These are phyloP conservation scores for Claviceps sp. DNA, from an alignment of 2,329 filamentous ascomycete species.

Conservation along the genomic window DNA sequence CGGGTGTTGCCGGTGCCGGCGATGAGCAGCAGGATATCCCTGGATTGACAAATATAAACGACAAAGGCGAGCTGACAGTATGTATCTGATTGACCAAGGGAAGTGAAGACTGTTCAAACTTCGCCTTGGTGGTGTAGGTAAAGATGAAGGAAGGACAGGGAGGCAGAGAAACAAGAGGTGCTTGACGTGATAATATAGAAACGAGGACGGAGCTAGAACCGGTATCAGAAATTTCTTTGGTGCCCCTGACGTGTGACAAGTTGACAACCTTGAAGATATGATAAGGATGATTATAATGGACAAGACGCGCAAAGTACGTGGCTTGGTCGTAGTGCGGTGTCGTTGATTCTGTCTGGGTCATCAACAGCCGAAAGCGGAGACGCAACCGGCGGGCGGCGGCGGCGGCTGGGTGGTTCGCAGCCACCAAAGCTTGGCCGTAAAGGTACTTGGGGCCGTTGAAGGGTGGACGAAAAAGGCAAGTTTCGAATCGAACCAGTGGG, in stretches of 20 bases:
- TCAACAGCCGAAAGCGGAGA: slow-evolving; percentile 9
- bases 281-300: background rate
- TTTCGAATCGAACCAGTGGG: background rate
- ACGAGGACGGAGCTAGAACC: background rate
- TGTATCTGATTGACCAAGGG: too few relatives aligned
- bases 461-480: background rate
- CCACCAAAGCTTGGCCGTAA: background rate
- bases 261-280: too few relatives aligned
- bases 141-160: background rate
- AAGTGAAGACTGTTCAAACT: background rate
- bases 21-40: background rate
- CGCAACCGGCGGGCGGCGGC: slow-evolving; percentile 6
- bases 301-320: background rate
- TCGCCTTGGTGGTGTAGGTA: background rate
- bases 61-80: background rate
- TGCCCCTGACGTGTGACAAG: slow-evolving; percentile 2
- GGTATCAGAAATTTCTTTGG: too few relatives aligned
- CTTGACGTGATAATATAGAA: background rate
- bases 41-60: background rate
- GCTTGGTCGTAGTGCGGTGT: slow-evolving; percentile 3
- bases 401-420: background rate
- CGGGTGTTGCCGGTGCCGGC: background rate
- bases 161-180: background rate
- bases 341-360: slow-evolving; percentile 6
- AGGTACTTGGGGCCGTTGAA: background rate